phyloP scores from a whole-genome alignment of 2,329 filamentous ascomycete genomes.

The Talaromyces sp. region DNA sequence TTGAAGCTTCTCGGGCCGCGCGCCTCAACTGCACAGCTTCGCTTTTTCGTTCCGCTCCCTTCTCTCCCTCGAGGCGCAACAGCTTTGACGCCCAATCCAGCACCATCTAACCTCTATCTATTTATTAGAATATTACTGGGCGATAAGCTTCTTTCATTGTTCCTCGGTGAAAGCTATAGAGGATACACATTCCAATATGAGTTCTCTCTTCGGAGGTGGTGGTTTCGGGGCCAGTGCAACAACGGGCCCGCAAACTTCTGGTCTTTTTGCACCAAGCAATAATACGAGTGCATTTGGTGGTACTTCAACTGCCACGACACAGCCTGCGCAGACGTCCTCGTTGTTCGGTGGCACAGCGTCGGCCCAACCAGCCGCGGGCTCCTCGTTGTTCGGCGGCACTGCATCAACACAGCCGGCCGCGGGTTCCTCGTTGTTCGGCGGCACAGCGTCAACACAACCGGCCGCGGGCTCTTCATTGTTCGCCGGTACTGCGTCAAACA shows the following conservation, averaged over 20 bases:
- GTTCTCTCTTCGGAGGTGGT: constrained; percentile 35
- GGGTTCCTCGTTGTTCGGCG: too few species aligned
- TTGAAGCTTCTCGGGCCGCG: not conserved
- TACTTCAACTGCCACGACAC: constrained; percentile 9
- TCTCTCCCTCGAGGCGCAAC: too few species aligned
- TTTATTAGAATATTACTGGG: too few species aligned
- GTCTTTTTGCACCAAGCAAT: constrained; percentile 32
- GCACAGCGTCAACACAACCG: too few species aligned
- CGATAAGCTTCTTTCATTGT: too few species aligned
- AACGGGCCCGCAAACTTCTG: constrained; percentile 20
- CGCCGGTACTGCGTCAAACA: too few species aligned
- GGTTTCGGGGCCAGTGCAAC: constrained; percentile 28
- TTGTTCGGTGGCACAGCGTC: too few species aligned
- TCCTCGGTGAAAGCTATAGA: too few species aligned
- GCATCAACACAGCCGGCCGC: too few species aligned
- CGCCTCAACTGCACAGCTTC: not conserved
- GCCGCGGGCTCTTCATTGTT: too few species aligned
- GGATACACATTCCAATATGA: constrained; percentile 15
- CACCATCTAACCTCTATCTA: too few species aligned
- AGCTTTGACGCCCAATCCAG: too few species aligned
- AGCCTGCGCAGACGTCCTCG: constrained; percentile 8
- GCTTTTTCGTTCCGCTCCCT: not conserved
- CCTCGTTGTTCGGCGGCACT: constrained; percentile 22
- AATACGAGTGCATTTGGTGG: constrained; percentile 31
- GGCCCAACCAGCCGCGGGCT: constrained; percentile 7